Evolutionary conservation across 2,329 filamentous ascomycete species (phyloP).

Genomic region (Fusarium continuum): DNA sequence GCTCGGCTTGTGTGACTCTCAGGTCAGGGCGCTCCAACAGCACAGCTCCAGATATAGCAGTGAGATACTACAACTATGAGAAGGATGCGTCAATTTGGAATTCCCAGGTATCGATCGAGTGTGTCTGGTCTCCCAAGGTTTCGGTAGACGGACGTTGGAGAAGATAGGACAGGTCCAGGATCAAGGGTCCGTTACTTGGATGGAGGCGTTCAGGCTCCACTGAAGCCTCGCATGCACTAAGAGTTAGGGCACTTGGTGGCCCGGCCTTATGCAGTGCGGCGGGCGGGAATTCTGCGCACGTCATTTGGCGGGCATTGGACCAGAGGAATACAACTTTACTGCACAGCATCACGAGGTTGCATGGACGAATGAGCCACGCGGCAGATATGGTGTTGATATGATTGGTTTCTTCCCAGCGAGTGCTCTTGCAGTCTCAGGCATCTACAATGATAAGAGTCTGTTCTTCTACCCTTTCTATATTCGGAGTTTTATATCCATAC

Average conservation of each 20-base stretch:
- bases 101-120: slow-evolving; percentile 1
- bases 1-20: slow-evolving; percentile 13
- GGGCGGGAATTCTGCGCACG: slow-evolving; percentile 27
- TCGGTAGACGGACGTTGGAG: slow-evolving; percentile 40
- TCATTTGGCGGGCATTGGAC: slow-evolving; percentile 28
- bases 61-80: not conserved
- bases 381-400: not conserved
- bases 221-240: slow-evolving; percentile 25
- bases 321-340: slow-evolving; percentile 8
- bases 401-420: slow-evolving; percentile 11
- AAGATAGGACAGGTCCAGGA: slow-evolving; percentile 14
- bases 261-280: slow-evolving; percentile 17
- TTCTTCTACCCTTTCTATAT: not conserved
- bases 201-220: slow-evolving; percentile 33
- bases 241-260: slow-evolving; percentile 35
- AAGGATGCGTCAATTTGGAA: slow-evolving; percentile 7
- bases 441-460: not conserved
- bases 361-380: slow-evolving; percentile 17
- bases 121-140: slow-evolving; percentile 21
- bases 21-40: not conserved
- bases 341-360: slow-evolving; percentile 21
- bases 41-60: slow-evolving; percentile 11
- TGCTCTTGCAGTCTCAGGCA: slow-evolving; percentile 2
- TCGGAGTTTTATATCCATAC: not conserved
- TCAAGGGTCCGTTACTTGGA: slow-evolving; percentile 19